phyloP scores from a whole-genome alignment of 805 yeast genomes.

The Martiniozyma abietophila region DNA sequence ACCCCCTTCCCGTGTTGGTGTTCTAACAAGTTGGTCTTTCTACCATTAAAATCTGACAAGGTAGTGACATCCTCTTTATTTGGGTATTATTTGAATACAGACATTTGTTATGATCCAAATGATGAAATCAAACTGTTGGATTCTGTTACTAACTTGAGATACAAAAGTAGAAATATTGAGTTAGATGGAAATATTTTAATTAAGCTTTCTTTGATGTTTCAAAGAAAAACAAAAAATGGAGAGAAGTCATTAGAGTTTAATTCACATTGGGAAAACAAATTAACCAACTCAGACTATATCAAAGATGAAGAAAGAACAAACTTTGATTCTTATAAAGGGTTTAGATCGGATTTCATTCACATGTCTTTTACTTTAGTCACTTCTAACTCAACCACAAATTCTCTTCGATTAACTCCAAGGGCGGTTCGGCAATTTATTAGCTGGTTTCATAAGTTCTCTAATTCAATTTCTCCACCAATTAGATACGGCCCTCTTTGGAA shows the following conservation, averaged over 20 bases:
- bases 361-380: conserved; percentile 43
- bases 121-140: conserved; percentile 6
- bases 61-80: conserved; percentile 17
- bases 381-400: conserved; percentile 37
- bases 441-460: conserved; percentile 85
- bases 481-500: conserved; percentile 66
- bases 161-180: conserved; percentile 47
- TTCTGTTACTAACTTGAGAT: conserved; percentile 12
- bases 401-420: conserved; percentile 65
- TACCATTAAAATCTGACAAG: conserved; percentile 30
- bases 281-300: conserved; percentile 44
- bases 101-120: conserved; percentile 11
- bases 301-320: conserved; percentile 28
- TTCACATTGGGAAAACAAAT: conserved; percentile 49
- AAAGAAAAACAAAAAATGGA: conserved; percentile 31
- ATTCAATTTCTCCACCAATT: conserved; percentile 66
- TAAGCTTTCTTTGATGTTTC: conserved; percentile 48
- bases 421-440: conserved; percentile 53
- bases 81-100: conserved; percentile 19
- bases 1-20: conserved; percentile 50
- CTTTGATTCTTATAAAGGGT: conserved; percentile 74
- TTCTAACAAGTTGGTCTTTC: conserved; percentile 35
- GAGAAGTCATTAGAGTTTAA: conserved; percentile 33
- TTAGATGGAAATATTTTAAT: conserved; percentile 54
- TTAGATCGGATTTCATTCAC: conserved; percentile 72